Conservation (phyloP, 2,329 filamentous ascomycete genomes). For the Arthrobotrys iridis region DNA sequence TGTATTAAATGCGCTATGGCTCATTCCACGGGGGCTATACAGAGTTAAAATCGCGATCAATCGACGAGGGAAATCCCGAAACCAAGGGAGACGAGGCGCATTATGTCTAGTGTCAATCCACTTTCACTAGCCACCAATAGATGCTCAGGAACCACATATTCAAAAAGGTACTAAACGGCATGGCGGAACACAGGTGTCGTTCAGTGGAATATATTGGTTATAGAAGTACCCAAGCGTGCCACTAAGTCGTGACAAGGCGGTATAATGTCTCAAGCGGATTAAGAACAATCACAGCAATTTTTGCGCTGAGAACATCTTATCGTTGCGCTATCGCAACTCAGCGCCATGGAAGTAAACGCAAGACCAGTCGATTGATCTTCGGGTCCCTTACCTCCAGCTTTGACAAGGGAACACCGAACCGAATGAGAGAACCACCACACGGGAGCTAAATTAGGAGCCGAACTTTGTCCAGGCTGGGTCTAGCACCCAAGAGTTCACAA, state of each 20-base stretch:
- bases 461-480: slow-evolving; percentile 31
- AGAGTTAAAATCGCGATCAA: neutral
- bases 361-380: neutral
- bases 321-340: slow-evolving; percentile 6
- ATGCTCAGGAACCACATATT: slow-evolving; percentile 7
- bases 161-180: slow-evolving; percentile 16
- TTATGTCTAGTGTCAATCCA: slow-evolving; percentile 42
- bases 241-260: neutral
- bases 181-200: slow-evolving; percentile 9
- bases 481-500: neutral
- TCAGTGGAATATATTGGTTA: slow-evolving; percentile 26
- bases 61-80: neutral
- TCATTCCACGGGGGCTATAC: neutral
- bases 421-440: slow-evolving; percentile 2
- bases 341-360: neutral
- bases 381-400: neutral
- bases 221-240: slow-evolving; percentile 4
- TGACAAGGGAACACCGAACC: neutral
- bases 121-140: slow-evolving; percentile 39
- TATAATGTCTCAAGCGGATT: slow-evolving; percentile 27
- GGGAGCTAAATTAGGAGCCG: slow-evolving; percentile 38
- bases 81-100: slow-evolving; percentile 14
- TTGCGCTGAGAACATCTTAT: neutral
- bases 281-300: slow-evolving; percentile 31
- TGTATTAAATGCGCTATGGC: neutral